Evolutionary conservation across 2,329 filamentous ascomycete species (phyloP), one percentile per base, ranked within the genome.

Genomic region (Cordyceps cicadae): DNA sequence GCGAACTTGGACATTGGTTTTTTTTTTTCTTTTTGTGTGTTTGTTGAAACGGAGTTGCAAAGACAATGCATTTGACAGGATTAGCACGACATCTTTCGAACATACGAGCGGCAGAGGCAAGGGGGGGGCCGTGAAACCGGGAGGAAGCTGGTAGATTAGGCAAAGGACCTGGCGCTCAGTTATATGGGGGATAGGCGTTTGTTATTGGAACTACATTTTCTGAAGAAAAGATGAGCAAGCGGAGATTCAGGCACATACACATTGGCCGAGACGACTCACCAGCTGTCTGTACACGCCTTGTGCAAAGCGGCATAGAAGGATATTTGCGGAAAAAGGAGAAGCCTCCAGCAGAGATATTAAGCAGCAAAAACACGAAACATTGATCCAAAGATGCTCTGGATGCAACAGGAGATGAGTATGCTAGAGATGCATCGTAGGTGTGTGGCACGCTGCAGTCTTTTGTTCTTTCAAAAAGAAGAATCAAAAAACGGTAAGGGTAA

Each of bases 321-420:
- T 60, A 60, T 60, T 60, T 60, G 51, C 58, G 54, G 29, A 37
- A 48, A 34, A 53, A 48, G 54, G 43, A 48, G 41, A 48, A 32
- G 49, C 48, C 21, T 48, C 19, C 26, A 57, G 37, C 49, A 61
- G 60, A 57, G 19, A 61, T 61, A 61, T 49, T 46, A 61, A 61
- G 59, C 19, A 61, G 24, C 54, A 61, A 49, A 54, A 61, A 61
- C 60, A 61, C 51, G 60, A 58, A 58, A 61, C 48, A 61, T 61
- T 58, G 60, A 61, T 61, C 54, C 45, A 54, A 54, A 49, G 37
- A 15, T 15, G 29, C n/a, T 15, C 29, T 21, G 19, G 17, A 34
- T 37, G 49, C 34, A 7, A 17, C n/a, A 2, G n/a, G 14, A 8
- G 29, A 37, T 24, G 26, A 37, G 48, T 14, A 14, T 59, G 19